Conservation (phyloP, 495 filamentous ascomycete species). For the Melanomma pulvis-pyrius region DNA sequence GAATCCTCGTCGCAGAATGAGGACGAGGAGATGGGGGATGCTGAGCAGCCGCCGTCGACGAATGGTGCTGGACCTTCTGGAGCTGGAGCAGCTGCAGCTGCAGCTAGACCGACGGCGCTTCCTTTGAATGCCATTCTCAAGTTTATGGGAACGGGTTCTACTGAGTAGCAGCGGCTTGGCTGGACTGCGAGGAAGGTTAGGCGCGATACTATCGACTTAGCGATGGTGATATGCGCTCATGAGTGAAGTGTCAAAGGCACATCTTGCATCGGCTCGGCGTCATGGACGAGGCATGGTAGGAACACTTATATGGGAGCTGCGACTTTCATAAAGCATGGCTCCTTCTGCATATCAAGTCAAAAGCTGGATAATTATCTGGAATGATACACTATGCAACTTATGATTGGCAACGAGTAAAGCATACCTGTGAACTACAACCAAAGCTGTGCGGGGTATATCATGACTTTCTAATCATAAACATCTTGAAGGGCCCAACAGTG, state of each 20-base stretch:
- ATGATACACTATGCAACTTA: no score
- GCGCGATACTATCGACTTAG: not conserved
- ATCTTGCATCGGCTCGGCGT: constrained; percentile 1
- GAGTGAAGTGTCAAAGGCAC: not conserved
- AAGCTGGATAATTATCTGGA: no score
- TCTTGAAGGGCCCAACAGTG: no score
- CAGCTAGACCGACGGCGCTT: not conserved
- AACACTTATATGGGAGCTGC: not conserved
- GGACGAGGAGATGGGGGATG: not conserved
- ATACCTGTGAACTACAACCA: no score
- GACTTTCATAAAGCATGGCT: not conserved
- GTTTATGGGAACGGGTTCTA: constrained; percentile 22
- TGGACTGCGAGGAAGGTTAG: not conserved
- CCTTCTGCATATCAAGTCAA: no score
- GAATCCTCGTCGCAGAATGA: not conserved
- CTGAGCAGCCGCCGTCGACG: not conserved
- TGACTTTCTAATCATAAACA: no score
- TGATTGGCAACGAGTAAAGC: no score
- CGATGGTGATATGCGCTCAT: no score
- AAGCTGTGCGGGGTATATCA: no score
- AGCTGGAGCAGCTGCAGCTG: not conserved
- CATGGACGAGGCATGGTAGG: not conserved
- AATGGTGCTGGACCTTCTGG: not conserved
- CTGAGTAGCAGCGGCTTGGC: not conserved
- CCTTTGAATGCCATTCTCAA: constrained; percentile 11